These are phyloP conservation scores for Tuber melanosporum DNA, from an alignment of 495 filamentous ascomycete genomes.

Conservation along the genomic window DNA sequence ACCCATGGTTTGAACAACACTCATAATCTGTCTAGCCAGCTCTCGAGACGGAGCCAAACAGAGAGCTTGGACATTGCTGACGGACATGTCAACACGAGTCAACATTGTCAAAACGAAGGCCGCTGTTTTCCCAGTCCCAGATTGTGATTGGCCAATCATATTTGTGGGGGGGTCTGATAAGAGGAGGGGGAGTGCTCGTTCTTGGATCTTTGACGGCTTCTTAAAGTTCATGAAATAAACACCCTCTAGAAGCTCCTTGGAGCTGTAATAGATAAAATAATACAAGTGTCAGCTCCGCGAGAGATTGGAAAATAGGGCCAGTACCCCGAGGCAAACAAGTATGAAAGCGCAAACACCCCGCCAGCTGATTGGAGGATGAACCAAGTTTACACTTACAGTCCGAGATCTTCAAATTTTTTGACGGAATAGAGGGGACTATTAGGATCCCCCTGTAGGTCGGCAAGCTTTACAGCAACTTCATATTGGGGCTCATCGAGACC, in stretches of 20 bases:
- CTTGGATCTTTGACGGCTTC: slow-evolving; percentile 96
- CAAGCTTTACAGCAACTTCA: slow-evolving; percentile 77
- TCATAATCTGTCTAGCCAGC: slow-evolving; percentile 87
- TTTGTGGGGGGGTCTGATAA: slow-evolving; percentile 75
- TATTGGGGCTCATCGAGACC: slow-evolving; percentile 35
- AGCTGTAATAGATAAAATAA: slow-evolving; percentile 33
- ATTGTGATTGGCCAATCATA: slow-evolving; percentile 96
- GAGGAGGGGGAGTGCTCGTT: slow-evolving; percentile 81
- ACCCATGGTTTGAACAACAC: slow-evolving; percentile 73
- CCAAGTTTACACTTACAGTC: slow-evolving; percentile 55
- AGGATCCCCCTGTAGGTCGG: slow-evolving; percentile 77
- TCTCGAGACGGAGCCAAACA: slow-evolving; percentile 90
- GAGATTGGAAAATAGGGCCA: slow-evolving; percentile 25
- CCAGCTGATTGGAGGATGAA: background rate
- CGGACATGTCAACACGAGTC: slow-evolving; percentile 65
- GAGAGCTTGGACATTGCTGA: slow-evolving; percentile 72
- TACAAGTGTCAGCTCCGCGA: background rate
- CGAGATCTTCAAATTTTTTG: slow-evolving; percentile 78
- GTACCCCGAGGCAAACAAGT: background rate
- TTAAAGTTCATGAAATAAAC: slow-evolving; percentile 67
- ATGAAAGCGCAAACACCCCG: background rate
- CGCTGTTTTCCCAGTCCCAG: slow-evolving; percentile 96
- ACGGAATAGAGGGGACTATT: slow-evolving; percentile 84
- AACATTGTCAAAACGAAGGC: slow-evolving; percentile 91
- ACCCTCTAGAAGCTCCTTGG: slow-evolving; percentile 49